phyloP scores from a whole-genome alignment of 805 yeast genomes.

The Tetrapisispora taiwanensis region DNA sequence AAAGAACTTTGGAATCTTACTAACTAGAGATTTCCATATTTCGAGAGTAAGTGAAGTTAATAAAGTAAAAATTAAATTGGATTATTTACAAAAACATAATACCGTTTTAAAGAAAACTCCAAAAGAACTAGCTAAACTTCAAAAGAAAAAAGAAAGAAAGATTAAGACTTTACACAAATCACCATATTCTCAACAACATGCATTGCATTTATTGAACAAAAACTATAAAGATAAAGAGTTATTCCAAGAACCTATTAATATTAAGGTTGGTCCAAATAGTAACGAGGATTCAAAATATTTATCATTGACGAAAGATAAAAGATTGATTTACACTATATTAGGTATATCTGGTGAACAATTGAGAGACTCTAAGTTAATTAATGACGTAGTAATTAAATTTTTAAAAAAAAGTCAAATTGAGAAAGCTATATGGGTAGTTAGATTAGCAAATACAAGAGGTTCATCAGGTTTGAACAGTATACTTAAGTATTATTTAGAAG shows the following conservation, averaged over 20 bases:
- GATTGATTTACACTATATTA: slow-evolving; percentile 42
- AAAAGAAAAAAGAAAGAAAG: slow-evolving; percentile 11
- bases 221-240: slow-evolving; percentile 4
- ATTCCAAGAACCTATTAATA: background rate
- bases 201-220: slow-evolving; percentile 16
- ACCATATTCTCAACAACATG: slow-evolving; percentile 22
- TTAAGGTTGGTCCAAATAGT: slow-evolving; percentile 30
- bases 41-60: background rate
- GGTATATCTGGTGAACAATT: slow-evolving; percentile 52
- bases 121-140: slow-evolving; percentile 11
- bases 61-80: slow-evolving; percentile 12
- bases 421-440: slow-evolving; percentile 45
- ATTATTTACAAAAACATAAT: slow-evolving; percentile 10
- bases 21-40: background rate
- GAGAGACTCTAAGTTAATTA: slow-evolving; percentile 47
- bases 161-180: slow-evolving; percentile 17
- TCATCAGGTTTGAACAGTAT: slow-evolving; percentile 56
- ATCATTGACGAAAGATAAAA: slow-evolving; percentile 30
- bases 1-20: background rate
- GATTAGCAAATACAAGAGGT: slow-evolving; percentile 41
- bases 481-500: slow-evolving; percentile 37
- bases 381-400: slow-evolving; percentile 43
- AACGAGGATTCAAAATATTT: slow-evolving; percentile 28
- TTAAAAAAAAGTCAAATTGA: slow-evolving; percentile 38
- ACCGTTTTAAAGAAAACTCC: slow-evolving; percentile 12